phyloP scores from a whole-genome alignment of 306 rosid genomes.

The Quercus mongolica region DNA sequence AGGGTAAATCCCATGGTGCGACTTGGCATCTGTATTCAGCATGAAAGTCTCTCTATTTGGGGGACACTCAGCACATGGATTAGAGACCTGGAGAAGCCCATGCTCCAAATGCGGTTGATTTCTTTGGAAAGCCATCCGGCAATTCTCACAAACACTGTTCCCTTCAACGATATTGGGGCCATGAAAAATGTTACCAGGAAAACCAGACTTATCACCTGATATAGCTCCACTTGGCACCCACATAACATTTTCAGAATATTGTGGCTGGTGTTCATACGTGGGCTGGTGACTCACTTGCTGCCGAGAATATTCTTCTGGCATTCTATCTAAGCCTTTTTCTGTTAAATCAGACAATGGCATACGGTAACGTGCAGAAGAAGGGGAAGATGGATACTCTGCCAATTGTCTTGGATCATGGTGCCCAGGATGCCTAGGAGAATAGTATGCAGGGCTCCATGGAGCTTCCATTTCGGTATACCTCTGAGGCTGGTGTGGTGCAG shows the following conservation, averaged over 20 bases:
- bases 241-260: constrained; percentile 66
- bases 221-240: constrained; percentile 61
- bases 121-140: constrained; percentile 68
- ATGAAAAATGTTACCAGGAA: constrained; percentile 63
- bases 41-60: constrained; percentile 55
- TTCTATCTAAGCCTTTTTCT: constrained; percentile 66
- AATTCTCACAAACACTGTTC: constrained; percentile 67
- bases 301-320: constrained; percentile 72
- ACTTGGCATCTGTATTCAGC: constrained; percentile 62
- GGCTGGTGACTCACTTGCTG: constrained; percentile 62
- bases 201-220: constrained; percentile 63
- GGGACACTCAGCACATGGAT: constrained; percentile 58
- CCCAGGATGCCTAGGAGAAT: constrained; percentile 85
- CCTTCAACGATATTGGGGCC: constrained; percentile 64
- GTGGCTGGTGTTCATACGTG: constrained; percentile 69
- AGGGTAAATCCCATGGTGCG: constrained; percentile 57
- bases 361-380: constrained; percentile 63
- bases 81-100: constrained; percentile 53
- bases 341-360: constrained; percentile 57
- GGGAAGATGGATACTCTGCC: constrained; percentile 82
- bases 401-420: constrained; percentile 60
- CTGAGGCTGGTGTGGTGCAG: constrained; percentile 69
- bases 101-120: constrained; percentile 65
- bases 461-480: constrained; percentile 78
- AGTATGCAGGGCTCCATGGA: constrained; percentile 84